Percentiles rank a stretch among this genome's conserved stretches.
Conservation (phyloP, 441 rosid genomes). For the Syzygium malaccense region DNA sequence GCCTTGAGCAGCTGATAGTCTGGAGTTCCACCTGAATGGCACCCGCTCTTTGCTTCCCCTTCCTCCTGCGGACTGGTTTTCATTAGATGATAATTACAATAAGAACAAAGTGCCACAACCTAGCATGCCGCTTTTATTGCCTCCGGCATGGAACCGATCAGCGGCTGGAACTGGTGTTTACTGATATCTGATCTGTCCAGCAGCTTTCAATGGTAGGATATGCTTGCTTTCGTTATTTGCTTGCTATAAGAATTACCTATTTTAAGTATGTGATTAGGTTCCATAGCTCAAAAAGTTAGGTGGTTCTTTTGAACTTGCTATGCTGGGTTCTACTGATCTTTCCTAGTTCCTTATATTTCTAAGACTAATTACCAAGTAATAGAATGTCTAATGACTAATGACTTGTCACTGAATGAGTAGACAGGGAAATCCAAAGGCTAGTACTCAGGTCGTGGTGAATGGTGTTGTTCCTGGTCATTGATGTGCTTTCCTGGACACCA, state of each 20-base stretch:
- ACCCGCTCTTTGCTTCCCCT: conserved; percentile 22
- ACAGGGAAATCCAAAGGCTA: neutral
- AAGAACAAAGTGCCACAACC: neutral
- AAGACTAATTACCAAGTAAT: neutral
- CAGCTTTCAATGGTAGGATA: neutral
- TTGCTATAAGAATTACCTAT: neutral
- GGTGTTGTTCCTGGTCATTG: neutral
- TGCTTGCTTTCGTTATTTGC: neutral
- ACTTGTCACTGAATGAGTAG: neutral
- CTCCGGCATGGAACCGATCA: neutral
- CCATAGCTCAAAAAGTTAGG: neutral
- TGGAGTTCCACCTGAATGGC: conserved; percentile 40
- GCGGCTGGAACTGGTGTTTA: neutral
- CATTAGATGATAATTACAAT: neutral
- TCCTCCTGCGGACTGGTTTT: conserved; percentile 16
- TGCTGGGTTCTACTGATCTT: neutral
- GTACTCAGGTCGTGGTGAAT: rapidly evolving
- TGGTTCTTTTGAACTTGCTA: neutral
- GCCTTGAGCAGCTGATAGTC: conserved; percentile 32
- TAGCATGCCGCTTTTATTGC: neutral
- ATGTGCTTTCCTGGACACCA: neutral
- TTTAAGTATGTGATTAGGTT: neutral
- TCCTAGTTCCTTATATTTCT: neutral
- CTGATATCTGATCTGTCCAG: neutral
- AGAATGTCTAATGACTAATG: neutral